Percentiles rank a stretch among this genome's conserved stretches.
phyloP scores from a whole-genome alignment of 805 yeast genomes.

The Saccharomyces paradoxus region DNA sequence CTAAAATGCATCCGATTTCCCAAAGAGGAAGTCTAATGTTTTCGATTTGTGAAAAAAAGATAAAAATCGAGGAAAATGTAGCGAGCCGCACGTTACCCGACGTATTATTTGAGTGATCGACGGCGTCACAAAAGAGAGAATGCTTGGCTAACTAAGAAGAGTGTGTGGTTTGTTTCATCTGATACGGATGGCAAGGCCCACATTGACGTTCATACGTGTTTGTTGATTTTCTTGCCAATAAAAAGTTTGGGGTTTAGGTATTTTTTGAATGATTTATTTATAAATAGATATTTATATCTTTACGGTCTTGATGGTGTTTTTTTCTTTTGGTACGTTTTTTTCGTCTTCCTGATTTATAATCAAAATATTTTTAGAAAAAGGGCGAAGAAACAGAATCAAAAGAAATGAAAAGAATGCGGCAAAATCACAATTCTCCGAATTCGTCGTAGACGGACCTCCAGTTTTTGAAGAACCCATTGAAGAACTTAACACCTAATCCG shows the following conservation, averaged over 20 bases:
- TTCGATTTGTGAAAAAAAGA: neutral
- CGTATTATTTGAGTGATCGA: neutral
- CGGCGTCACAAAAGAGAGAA: neutral
- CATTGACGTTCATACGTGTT: neutral
- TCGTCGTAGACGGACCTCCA: constrained; percentile 56
- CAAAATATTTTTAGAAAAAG: neutral
- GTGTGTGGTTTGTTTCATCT: neutral
- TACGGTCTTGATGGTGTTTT: neutral
- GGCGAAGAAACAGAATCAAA: neutral
- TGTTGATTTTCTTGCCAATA: neutral
- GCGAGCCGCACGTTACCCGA: neutral
- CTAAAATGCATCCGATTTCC: neutral
- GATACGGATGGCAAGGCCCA: neutral
- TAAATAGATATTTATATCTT: neutral
- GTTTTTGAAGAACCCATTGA: constrained; percentile 55
- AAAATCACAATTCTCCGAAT: constrained; percentile 39
- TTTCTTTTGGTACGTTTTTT: neutral
- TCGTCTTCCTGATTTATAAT: neutral
- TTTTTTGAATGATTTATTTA: neutral
- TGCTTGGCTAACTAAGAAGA: neutral
- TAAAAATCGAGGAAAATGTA: neutral
- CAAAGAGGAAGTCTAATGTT: neutral
- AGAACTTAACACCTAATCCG: constrained; percentile 65
- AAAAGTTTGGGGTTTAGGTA: neutral
- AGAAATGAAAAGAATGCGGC: neutral